These are phyloP conservation scores for Pseudoneurospora amorphoporcata DNA, from an alignment of 495 filamentous ascomycete species.

Conservation along the genomic window DNA sequence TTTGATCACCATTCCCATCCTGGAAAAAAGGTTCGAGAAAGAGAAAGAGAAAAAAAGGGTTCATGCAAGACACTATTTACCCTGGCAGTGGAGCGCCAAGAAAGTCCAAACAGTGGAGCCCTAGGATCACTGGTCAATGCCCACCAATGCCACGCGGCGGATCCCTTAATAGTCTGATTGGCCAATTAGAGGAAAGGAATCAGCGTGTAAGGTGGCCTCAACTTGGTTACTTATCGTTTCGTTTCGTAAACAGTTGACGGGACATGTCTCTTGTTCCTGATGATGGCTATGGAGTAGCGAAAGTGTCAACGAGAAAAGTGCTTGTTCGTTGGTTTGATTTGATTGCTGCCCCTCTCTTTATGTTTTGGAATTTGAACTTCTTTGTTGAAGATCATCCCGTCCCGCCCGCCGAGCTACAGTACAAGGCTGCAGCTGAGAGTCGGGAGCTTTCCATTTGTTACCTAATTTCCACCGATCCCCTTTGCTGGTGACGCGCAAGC, in stretches of 20 bases:
- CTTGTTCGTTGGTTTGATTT: neutral
- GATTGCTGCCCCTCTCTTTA: neutral
- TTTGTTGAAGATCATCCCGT: neutral
- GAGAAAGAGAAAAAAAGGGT: neutral
- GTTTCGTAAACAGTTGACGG: neutral
- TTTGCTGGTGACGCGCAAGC: neutral
- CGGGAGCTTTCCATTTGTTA: neutral
- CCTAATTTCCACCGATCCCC: neutral
- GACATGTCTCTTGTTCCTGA: neutral
- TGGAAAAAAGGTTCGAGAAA: neutral
- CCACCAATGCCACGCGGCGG: neutral
- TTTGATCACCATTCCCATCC: neutral
- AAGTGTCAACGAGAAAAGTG: neutral
- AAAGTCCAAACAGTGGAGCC: neutral
- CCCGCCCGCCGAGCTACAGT: neutral
- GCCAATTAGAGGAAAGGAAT: neutral
- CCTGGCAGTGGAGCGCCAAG: neutral
- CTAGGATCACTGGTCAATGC: neutral
- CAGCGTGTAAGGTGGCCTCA: neutral
- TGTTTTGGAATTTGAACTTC: neutral
- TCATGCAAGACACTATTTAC: neutral
- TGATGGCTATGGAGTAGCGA: neutral
- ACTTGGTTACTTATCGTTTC: neutral
- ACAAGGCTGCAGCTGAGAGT: neutral
- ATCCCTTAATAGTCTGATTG: neutral